These are phyloP conservation scores for Plenodomus biglobosus DNA, from an alignment of 2,329 filamentous ascomycete species.

Conservation along the genomic window DNA sequence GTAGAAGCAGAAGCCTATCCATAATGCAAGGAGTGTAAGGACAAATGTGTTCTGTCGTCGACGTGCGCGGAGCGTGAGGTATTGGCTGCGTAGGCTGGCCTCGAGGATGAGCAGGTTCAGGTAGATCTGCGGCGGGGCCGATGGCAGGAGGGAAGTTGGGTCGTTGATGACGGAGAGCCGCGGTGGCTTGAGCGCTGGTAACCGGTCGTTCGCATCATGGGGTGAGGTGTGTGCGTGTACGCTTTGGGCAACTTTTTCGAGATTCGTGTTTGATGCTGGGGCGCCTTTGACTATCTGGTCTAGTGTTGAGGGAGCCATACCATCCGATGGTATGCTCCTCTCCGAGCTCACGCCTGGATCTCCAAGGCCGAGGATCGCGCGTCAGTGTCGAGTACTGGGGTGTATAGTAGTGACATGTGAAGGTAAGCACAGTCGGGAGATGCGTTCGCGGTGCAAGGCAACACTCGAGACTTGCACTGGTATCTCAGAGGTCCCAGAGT, in stretches of 20 bases:
- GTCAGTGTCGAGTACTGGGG: neutral
- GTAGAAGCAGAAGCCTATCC: constrained; percentile 85
- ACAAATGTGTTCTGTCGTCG: constrained; percentile 93
- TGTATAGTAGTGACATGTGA: neutral
- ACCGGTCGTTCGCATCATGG: constrained; percentile 45
- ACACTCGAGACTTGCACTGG: neutral
- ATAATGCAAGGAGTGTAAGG: constrained; percentile 73
- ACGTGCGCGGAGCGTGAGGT: constrained; percentile 83
- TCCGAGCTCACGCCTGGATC: neutral
- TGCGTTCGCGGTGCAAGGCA: neutral
- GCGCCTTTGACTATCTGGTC: constrained; percentile 94
- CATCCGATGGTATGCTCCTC: neutral
- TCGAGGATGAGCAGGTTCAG: constrained; percentile 97
- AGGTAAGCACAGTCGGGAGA: neutral
- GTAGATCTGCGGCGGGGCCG: constrained; percentile 93
- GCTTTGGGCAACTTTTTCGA: constrained; percentile 10
- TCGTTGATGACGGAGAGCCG: constrained; percentile 55
- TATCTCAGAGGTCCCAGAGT: neutral
- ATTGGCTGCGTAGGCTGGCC: constrained; percentile 88
- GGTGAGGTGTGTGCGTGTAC: constrained; percentile 9
- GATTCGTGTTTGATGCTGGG: constrained; percentile 61
- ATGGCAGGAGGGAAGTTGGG: constrained; percentile 79
- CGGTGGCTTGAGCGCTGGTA: constrained; percentile 42
- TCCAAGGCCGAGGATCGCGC: neutral
- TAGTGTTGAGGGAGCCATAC: constrained; percentile 50